These are phyloP conservation scores for Penicillium crustosum DNA, from an alignment of 2,329 filamentous ascomycete species.

Conservation along the genomic window DNA sequence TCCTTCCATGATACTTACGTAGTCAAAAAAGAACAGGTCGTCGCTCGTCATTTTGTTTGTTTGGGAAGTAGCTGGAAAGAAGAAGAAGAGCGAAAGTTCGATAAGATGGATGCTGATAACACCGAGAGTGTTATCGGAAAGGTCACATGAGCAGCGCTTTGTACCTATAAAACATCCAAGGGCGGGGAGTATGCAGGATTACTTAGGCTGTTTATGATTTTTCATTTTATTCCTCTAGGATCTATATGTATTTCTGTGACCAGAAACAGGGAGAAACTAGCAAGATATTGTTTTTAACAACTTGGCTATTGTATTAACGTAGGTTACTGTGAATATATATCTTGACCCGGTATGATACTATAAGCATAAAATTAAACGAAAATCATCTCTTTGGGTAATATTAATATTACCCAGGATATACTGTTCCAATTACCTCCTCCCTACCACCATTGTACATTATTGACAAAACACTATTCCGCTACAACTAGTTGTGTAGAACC, in stretches of 20 bases:
- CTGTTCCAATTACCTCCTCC: accelerated
- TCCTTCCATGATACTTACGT: constrained; percentile 55
- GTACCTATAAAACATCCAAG: neutral
- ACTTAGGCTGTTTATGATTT: neutral
- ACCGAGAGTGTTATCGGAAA: neutral
- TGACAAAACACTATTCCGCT: neutral
- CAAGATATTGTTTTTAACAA: no score
- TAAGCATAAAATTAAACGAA: no score
- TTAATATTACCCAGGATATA: no score
- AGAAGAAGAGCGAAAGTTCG: constrained; percentile 12
- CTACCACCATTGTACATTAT: neutral
- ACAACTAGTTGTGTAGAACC: neutral
- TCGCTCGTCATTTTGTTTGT: constrained; percentile 68
- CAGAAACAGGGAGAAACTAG: neutral
- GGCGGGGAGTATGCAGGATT: neutral
- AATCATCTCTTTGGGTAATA: neutral
- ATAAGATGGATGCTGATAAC: constrained; percentile 23
- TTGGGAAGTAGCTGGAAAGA: constrained; percentile 10
- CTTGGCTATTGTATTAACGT: neutral
- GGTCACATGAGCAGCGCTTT: constrained; percentile 5
- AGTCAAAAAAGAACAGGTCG: constrained; percentile 74
- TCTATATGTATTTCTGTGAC: accelerated
- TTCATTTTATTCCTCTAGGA: accelerated
- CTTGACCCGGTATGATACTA: accelerated
- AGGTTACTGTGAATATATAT: neutral